phyloP scores from a whole-genome alignment of 2,329 filamentous ascomycete species.

The Stachybotrys chlorohalonatus region DNA sequence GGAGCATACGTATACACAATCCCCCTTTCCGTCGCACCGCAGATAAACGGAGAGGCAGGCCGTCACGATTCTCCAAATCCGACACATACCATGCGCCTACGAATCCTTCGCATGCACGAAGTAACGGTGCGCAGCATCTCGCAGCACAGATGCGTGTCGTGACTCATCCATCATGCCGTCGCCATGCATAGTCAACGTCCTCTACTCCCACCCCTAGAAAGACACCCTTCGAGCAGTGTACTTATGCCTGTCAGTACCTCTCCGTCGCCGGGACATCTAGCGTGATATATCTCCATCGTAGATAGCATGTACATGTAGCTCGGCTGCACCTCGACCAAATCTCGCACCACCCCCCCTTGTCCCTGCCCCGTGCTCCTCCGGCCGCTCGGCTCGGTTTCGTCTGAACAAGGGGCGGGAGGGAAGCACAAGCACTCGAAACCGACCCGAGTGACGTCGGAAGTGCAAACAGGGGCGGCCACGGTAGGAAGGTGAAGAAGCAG shows the following conservation, averaged over 20 bases:
- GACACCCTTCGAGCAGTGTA: neutral
- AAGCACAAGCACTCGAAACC: neutral
- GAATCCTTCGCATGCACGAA: neutral
- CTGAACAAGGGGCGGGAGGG: neutral
- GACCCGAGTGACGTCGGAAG: neutral
- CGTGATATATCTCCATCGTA: neutral
- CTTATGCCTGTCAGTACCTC: no score
- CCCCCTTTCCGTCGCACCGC: no score
- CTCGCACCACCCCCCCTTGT: neutral
- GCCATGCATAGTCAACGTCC: no score
- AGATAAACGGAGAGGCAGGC: no score
- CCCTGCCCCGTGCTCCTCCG: neutral
- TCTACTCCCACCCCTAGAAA: neutral
- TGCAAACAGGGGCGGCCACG: no score
- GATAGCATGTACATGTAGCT: neutral
- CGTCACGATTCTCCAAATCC: no score
- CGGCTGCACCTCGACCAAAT: neutral
- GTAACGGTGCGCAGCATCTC: neutral
- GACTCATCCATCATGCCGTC: neutral
- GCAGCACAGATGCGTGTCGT: neutral
- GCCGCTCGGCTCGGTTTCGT: neutral
- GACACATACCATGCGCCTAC: neutral
- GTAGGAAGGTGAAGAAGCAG: no score
- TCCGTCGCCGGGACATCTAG: no score
- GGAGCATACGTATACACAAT: no score